These are phyloP conservation scores for Russula griseocarnosa DNA, from an alignment of 768 basidiomycete species.

Conservation along the genomic window DNA sequence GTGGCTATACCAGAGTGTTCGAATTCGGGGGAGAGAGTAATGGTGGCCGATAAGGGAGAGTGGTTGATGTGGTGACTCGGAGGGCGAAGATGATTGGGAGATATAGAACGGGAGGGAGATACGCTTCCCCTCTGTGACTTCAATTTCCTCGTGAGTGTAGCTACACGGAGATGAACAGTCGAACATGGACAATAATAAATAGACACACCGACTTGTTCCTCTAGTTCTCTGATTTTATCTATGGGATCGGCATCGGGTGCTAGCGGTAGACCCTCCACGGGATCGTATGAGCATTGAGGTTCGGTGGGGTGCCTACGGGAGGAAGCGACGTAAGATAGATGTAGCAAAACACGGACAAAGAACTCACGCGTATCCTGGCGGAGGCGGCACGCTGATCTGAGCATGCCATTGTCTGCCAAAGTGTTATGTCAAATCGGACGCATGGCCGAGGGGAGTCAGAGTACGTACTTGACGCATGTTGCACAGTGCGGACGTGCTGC, in stretches of 20 bases:
- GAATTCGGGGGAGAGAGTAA: conserved; percentile 30
- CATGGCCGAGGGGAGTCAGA: neutral
- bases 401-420: conserved; percentile 70
- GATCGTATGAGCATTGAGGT: conserved; percentile 83
- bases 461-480: conserved; percentile 73
- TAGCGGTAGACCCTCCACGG: conserved; percentile 74
- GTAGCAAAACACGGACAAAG: conserved; percentile 1
- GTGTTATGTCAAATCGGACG: conserved; percentile 23
- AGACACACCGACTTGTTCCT: conserved; percentile 67
- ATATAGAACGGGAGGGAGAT: conserved; percentile 41
- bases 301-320: conserved; percentile 69
- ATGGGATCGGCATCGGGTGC: conserved; percentile 75
- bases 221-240: conserved; percentile 71
- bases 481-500: conserved; percentile 81
- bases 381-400: conserved; percentile 77
- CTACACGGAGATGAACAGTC: conserved; percentile 36
- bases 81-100: conserved; percentile 29
- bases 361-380: conserved; percentile 77
- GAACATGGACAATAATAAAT: conserved; percentile 20
- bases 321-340: conserved; percentile 23
- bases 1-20: conserved; percentile 28
- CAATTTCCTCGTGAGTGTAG: conserved; percentile 58
- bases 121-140: conserved; percentile 46
- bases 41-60: conserved; percentile 25
- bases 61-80: conserved; percentile 10